phyloP scores from a whole-genome alignment of 176 grass and related monocot species.

The Triticum timopheevii region DNA sequence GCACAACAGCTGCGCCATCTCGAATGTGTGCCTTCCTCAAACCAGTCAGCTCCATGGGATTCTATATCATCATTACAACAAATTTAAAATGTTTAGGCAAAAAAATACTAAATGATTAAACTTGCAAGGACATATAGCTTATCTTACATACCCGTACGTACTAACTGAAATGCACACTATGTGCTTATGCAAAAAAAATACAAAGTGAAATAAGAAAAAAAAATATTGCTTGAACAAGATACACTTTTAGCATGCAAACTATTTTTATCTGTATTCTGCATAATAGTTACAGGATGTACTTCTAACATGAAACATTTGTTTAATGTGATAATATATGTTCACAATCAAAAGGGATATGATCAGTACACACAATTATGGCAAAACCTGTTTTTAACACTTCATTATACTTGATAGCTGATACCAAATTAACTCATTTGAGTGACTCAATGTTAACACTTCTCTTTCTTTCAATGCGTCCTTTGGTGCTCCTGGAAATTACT shows the following conservation, averaged over 20 bases:
- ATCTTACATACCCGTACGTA: not conserved
- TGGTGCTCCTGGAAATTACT: not conserved
- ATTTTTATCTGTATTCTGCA: not conserved
- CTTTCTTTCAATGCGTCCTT: not conserved
- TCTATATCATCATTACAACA: slow-evolving; percentile 55
- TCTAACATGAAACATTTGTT: slow-evolving; percentile 15
- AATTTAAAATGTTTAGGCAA: slow-evolving; percentile 29
- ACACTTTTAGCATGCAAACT: not conserved
- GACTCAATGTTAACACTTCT: not conserved
- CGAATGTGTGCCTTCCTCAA: slow-evolving; percentile 93
- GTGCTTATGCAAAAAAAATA: not conserved
- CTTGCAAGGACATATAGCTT: not conserved
- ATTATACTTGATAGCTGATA: not conserved
- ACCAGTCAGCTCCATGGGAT: slow-evolving; percentile 76
- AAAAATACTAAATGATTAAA: slow-evolving; percentile 4
- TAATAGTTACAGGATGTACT: not conserved
- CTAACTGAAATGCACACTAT: slow-evolving; percentile 13
- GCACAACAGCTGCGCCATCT: slow-evolving; percentile 90
- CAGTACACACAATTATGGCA: not conserved
- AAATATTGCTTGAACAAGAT: not conserved
- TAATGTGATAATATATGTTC: not conserved
- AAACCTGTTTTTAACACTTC: not conserved
- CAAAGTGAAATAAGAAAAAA: slow-evolving; percentile 7
- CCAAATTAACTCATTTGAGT: not conserved
- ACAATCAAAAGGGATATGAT: not conserved